Evolutionary conservation across 768 basidiomycete species (phyloP), one percentile per base, ranked within the genome.

Genomic region (Tylopilus rubrobrunneus): DNA sequence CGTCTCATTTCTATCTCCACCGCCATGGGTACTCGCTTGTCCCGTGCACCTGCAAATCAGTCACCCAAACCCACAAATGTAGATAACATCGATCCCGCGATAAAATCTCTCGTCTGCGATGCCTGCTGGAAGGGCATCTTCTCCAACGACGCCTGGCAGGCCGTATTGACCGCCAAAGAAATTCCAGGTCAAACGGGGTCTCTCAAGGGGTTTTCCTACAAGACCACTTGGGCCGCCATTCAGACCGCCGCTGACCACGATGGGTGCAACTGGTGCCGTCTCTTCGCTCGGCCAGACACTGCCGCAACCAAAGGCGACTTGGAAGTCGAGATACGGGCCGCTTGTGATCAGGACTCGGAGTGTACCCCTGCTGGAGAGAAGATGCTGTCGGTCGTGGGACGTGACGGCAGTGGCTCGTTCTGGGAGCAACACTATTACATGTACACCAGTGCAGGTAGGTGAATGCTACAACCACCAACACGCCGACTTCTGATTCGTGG

Each of bases 81-180:
- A 28, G 28, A 40, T 31, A 29, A 29, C 19, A 15, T 5, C 5
- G 39, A 41, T 14, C 17, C 49, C 29, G 15, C 49, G 29, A 43
- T 50, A 12, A 50, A 50, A 17, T 42, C 49, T 17, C 49, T 43
- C 7, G 49, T 50, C 23, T 50, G 49, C 12, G 42, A 50, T 34
- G 31, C 42, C 21, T 43, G 42, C 33, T 50, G 49, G 49, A 25
- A n/a, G 11, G 23, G 41, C 4, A 27, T 50, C 41, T 50, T 50
- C 41, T 50, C 49, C 4, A 7, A 31, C 10, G 41, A 34, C 23
- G 41, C 41, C 19, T 50, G 49, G 49, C 21, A 50, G 31, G 10
- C 31, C 15, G 21, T 50, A 14, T 41, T 50, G n/a, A 21, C 42
- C 2, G 41, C 41, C 31, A 31, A 41, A 23, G 14, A 23, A 23